Evolutionary conservation across 495 filamentous ascomycete genomes (phyloP).

Genomic region (Penicillium desertorum): DNA sequence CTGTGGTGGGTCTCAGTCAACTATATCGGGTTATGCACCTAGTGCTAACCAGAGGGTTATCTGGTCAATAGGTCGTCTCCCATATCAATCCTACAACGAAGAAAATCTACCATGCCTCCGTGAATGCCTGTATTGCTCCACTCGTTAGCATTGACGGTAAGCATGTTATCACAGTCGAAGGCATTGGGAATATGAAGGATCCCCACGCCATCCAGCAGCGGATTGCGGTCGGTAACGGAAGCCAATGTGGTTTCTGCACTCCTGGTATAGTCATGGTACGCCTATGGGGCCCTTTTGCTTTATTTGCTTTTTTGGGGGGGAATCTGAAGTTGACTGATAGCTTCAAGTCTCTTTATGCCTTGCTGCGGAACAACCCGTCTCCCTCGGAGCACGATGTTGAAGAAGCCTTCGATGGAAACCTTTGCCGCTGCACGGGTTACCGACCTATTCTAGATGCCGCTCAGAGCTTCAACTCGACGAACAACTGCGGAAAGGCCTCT

Average conservation of each 20-base stretch:
- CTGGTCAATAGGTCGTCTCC: slow-evolving; percentile 63
- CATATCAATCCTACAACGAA: slow-evolving; percentile 90
- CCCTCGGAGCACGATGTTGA: slow-evolving; percentile 33
- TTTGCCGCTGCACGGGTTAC: slow-evolving; percentile 96
- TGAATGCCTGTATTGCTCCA: slow-evolving; percentile 93
- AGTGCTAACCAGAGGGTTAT: slow-evolving; percentile 2
- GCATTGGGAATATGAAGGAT: slow-evolving; percentile 84
- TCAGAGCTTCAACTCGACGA: slow-evolving; percentile 50
- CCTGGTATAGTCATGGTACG: slow-evolving; percentile 93
- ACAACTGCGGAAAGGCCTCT: slow-evolving; percentile 43
- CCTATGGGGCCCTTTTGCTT: not conserved
- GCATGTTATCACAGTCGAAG: slow-evolving; percentile 97
- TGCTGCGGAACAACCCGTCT: slow-evolving; percentile 65
- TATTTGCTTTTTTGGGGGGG: not conserved
- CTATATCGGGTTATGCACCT: not conserved
- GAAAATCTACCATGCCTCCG: slow-evolving; percentile 84
- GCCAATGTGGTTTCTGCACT: slow-evolving; percentile 83
- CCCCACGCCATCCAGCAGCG: slow-evolving; percentile 93
- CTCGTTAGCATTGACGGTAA: slow-evolving; percentile 93
- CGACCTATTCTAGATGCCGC: slow-evolving; percentile 92
- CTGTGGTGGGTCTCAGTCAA: slow-evolving; percentile 62
- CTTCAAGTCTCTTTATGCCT: slow-evolving; percentile 43
- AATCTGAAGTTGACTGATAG: not conserved
- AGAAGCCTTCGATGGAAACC: slow-evolving; percentile 70
- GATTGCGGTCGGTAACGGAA: slow-evolving; percentile 65